phyloP scores from a whole-genome alignment of 306 rosid genomes.

The peach (Prunus persica) region DNA sequence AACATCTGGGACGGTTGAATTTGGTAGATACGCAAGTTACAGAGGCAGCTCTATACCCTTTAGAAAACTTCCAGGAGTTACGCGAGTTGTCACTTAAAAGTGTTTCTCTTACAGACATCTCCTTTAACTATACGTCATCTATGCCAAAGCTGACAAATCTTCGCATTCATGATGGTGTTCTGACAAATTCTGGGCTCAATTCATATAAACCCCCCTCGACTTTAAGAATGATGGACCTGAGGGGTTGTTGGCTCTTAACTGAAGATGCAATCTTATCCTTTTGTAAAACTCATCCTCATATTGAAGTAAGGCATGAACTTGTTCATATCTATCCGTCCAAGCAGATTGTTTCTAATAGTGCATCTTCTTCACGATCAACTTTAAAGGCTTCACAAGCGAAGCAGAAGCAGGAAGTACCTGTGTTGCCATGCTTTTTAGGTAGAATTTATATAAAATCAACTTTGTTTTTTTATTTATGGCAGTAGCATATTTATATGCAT shows the following conservation, averaged over 20 bases:
- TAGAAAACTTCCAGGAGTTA: conserved; percentile 58
- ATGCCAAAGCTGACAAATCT: conserved; percentile 64
- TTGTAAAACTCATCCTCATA: conserved; percentile 57
- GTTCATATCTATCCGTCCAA: conserved; percentile 31
- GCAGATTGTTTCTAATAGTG: conserved; percentile 27
- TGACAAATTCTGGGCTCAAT: conserved; percentile 65
- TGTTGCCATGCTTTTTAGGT: conserved; percentile 63
- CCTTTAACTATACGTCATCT: conserved; percentile 57
- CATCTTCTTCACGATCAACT: conserved; percentile 40
- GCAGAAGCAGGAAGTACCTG: conserved; percentile 25
- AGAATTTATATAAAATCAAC: conserved; percentile 1
- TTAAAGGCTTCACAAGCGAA: conserved; percentile 33
- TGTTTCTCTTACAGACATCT: conserved; percentile 56
- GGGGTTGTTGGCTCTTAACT: conserved; percentile 91
- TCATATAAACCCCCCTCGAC: conserved; percentile 53
- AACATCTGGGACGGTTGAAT: conserved; percentile 57
- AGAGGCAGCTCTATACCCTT: conserved; percentile 49
- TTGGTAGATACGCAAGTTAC: conserved; percentile 59
- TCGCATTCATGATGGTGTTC: conserved; percentile 58
- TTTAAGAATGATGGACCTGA: conserved; percentile 59
- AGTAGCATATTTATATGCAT: conserved; percentile 1
- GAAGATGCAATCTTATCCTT: conserved; percentile 47
- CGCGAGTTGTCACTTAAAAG: conserved; percentile 53
- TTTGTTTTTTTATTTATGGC: neutral
- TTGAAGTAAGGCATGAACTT: conserved; percentile 69